phyloP scores from a whole-genome alignment of 2,329 filamentous ascomycete genomes.

The Fusarium metavorans region DNA sequence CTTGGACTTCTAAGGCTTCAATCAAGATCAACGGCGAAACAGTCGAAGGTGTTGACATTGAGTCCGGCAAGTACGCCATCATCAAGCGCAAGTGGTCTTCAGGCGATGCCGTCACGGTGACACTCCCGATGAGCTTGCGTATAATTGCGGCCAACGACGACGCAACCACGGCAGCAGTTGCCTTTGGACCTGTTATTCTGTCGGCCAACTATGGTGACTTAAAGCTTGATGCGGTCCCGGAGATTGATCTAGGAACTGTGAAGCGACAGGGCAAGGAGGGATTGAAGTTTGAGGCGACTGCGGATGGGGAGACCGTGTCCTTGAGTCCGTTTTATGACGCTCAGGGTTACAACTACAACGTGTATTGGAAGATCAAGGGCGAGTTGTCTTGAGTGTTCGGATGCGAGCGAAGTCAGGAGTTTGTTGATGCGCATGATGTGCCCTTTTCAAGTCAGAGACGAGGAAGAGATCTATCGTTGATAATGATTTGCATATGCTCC shows the following conservation, averaged over 20 bases:
- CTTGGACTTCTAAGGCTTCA: constrained; percentile 55
- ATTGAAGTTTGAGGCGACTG: constrained; percentile 50
- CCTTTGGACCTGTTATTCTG: constrained; percentile 60
- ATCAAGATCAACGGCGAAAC: constrained; percentile 57
- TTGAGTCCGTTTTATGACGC: constrained; percentile 57
- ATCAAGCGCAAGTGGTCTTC: constrained; percentile 56
- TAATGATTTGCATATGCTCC: background rate
- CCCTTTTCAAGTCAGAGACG: background rate
- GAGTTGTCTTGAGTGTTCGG: background rate
- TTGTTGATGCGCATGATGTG: background rate
- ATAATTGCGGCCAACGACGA: constrained; percentile 62
- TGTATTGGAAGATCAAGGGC: constrained; percentile 52
- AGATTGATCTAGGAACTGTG: constrained; percentile 47
- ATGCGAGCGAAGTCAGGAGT: background rate
- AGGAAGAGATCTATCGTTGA: background rate
- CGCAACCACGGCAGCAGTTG: constrained; percentile 55
- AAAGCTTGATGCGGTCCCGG: constrained; percentile 43
- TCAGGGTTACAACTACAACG: constrained; percentile 56
- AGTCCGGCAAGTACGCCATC: constrained; percentile 55
- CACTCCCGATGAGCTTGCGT: constrained; percentile 59
- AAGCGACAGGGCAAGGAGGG: constrained; percentile 32
- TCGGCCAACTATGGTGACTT: constrained; percentile 58
- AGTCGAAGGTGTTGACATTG: constrained; percentile 33
- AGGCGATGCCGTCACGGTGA: constrained; percentile 57
- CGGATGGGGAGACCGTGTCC: constrained; percentile 45